Evolutionary conservation across 192 early-diverging fungal genomes (phyloP), one percentile per base, ranked within the genome.

Genomic region (Coemansia sp.): DNA sequence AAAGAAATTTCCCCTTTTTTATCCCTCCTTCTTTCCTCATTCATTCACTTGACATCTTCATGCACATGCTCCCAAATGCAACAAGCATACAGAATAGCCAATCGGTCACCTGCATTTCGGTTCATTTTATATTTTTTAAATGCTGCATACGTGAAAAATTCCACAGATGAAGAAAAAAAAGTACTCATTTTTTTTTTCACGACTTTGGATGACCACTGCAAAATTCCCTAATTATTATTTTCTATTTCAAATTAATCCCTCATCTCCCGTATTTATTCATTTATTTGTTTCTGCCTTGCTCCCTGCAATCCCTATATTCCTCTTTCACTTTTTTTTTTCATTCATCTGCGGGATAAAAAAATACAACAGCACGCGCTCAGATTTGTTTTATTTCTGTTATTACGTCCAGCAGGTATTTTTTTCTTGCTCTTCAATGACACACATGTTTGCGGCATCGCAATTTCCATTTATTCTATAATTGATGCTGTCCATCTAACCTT

Each of bases 301-400:
- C 77, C 32, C 67, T 84, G 12, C 48, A 28, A 34, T 57, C 10
- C 33, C 56, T 59, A 58, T 63, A 57, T 48, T 30, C n/a, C 11
- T 56, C 34, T 62, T 36, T 68, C 11, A 55, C 76, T 22, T 61
- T 82, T 22, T 75, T 78, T 10, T 72, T 85, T 60, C 80, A 83
- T 56, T 84, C 84, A 64, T 40, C 80, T 42, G 80, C 82, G 42
- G 7, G 42, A 45, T 16, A 11, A 45, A 45, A 45, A 45, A 45
- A 2, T 16, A 45, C 2, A 45, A 45, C 5, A 45, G 10, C 42
- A 45, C 42, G 42, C 42, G 42, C 42, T 45, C 42, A 45, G 42
- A 45, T 45, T 45, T 45, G 42, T 2, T 45, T 45, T 45, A 14
- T 45, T 45, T 45, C 12, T 45, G 5, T 45, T 45, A 12, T 45